Conservation (phyloP, 176 grass and related monocot genomes). For the Carex pumila region DNA sequence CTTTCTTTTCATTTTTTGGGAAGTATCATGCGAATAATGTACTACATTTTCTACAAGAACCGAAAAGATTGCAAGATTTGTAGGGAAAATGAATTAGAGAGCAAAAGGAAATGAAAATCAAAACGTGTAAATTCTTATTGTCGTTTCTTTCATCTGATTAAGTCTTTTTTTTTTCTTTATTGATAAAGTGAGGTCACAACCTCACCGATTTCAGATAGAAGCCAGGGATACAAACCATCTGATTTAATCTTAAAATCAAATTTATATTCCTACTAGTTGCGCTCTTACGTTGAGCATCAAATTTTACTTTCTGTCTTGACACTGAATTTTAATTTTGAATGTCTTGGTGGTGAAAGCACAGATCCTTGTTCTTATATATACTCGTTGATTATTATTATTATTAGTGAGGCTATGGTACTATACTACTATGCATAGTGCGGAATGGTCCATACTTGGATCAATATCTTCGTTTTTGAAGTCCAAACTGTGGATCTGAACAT, state of each 20-base stretch:
- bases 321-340: not conserved
- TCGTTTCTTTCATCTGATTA: not conserved
- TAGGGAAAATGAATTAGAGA: not conserved
- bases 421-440: no score
- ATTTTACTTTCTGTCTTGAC: not conserved
- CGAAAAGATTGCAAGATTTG: not conserved
- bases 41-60: not conserved
- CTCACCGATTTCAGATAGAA: no score
- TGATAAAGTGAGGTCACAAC: no score
- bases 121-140: not conserved
- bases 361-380: not conserved
- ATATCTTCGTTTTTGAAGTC: no score
- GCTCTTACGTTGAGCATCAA: not conserved
- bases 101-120: not conserved
- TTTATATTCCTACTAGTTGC: not conserved
- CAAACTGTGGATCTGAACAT: no score
- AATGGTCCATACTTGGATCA: no score
- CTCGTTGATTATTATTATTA: not conserved
- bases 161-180: no score
- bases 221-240: not conserved
- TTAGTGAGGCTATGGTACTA: no score
- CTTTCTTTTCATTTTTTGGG: not conserved
- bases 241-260: not conserved
- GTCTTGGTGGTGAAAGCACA: not conserved
- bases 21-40: not conserved